phyloP scores from a whole-genome alignment of 2,329 filamentous ascomycete species.

The Parastagonospora nodorum region DNA sequence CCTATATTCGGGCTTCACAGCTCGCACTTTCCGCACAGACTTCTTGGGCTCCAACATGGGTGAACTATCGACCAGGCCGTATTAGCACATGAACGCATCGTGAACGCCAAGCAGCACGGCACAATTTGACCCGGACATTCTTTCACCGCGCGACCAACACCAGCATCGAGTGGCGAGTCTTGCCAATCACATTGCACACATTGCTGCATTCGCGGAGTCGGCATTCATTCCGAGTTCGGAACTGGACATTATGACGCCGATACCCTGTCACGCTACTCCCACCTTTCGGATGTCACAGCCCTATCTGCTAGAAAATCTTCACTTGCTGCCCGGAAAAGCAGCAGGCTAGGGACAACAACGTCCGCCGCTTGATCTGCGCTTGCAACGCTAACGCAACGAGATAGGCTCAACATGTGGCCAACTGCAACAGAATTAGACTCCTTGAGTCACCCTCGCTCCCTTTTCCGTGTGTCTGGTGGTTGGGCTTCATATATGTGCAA shows the following conservation, averaged over 20 bases:
- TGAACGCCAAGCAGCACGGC: neutral
- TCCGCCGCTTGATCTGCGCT: constrained; percentile 17
- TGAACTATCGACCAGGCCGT: neutral
- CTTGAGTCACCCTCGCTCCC: constrained; percentile 7
- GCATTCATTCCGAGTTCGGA: neutral
- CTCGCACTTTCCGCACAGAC: constrained; percentile 3
- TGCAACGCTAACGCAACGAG: constrained; percentile 13
- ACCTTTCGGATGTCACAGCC: constrained; percentile 25
- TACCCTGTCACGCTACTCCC: constrained; percentile 24
- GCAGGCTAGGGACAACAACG: constrained; percentile 23
- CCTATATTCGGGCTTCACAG: constrained; percentile 13
- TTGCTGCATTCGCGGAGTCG: neutral
- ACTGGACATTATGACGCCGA: constrained; percentile 13
- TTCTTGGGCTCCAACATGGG: neutral
- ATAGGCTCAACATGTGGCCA: constrained; percentile 17
- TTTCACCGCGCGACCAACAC: constrained; percentile 1
- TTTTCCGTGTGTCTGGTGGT: constrained; percentile 3
- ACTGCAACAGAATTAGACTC: constrained; percentile 10
- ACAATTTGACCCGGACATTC: constrained; percentile 7
- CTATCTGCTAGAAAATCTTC: constrained; percentile 26
- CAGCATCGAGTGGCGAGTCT: neutral
- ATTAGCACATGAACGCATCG: constrained; percentile 12
- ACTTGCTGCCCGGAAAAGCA: constrained; percentile 33
- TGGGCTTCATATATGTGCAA: constrained; percentile 1
- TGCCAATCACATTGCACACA: constrained; percentile 1